phyloP scores from a whole-genome alignment of 2,329 filamentous ascomycete species.

The Pseudocercospora fuligena region DNA sequence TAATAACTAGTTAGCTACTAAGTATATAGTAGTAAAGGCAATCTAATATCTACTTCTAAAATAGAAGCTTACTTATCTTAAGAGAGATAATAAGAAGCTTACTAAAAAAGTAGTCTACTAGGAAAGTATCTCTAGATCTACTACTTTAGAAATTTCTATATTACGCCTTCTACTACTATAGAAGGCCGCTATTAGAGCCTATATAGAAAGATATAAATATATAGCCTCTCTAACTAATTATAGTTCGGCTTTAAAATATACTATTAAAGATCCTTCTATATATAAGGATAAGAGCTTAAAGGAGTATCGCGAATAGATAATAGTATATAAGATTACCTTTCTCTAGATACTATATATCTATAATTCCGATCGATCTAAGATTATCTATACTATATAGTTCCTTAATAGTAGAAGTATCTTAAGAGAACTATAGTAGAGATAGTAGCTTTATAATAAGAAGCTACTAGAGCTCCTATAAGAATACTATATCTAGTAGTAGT shows the following conservation, averaged over 20 bases:
- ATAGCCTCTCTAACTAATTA: too few relatives aligned
- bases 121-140: not conserved
- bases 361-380: not conserved
- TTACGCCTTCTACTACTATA: not conserved
- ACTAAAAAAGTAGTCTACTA: not conserved
- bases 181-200: not conserved
- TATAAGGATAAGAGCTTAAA: not conserved
- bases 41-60: not conserved
- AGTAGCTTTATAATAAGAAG: too few relatives aligned
- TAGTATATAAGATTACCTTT: not conserved
- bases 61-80: not conserved
- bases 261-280: not conserved
- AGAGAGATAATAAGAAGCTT: not conserved
- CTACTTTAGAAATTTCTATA: not conserved
- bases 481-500: too few relatives aligned
- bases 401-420: not conserved
- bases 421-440: not conserved
- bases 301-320: not conserved
- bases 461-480: too few relatives aligned
- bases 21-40: too few relatives aligned
- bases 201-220: too few relatives aligned
- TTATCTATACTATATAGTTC: not conserved
- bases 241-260: too few relatives aligned
- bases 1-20: too few relatives aligned
- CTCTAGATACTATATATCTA: not conserved